Conservation (phyloP, 1,139 yeast genomes). For the Saccharomyces hybrid region DNA sequence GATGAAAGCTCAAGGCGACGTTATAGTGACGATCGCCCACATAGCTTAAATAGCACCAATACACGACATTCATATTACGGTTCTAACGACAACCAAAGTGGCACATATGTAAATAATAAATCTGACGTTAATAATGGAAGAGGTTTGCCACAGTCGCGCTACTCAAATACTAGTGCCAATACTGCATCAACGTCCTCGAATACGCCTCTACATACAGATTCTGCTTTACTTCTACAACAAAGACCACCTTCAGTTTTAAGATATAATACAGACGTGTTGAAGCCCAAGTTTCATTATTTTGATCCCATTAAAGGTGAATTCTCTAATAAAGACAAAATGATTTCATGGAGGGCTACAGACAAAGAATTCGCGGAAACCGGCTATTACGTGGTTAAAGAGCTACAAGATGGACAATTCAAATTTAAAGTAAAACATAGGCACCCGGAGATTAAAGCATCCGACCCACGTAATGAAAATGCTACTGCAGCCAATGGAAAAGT, state of each 20-base stretch:
- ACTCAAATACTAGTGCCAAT: background rate
- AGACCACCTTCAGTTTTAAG: constrained; percentile 21
- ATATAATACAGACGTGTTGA: constrained; percentile 19
- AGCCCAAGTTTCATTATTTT: constrained; percentile 27
- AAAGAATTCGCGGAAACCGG: constrained; percentile 41
- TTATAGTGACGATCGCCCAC: background rate
- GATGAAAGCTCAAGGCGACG: background rate
- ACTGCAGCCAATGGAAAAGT: constrained; percentile 10
- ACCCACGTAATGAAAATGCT: constrained; percentile 35
- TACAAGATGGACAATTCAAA: constrained; percentile 38
- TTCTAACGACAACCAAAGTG: background rate
- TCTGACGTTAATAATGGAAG: background rate
- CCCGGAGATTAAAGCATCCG: constrained; percentile 26
- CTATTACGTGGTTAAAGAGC: constrained; percentile 44
- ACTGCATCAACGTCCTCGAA: background rate
- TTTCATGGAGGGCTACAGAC: constrained; percentile 19
- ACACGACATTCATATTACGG: background rate
- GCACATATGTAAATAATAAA: background rate
- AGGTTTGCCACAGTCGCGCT: background rate
- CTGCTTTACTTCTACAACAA: background rate
- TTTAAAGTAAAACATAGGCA: constrained; percentile 21
- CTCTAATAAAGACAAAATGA: constrained; percentile 20
- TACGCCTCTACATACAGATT: background rate
- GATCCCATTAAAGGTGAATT: constrained; percentile 20
- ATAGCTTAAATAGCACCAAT: background rate